Evolutionary conservation across 108 stramenopile species (phyloP).

Genomic region (Conticribra guillardii): DNA sequence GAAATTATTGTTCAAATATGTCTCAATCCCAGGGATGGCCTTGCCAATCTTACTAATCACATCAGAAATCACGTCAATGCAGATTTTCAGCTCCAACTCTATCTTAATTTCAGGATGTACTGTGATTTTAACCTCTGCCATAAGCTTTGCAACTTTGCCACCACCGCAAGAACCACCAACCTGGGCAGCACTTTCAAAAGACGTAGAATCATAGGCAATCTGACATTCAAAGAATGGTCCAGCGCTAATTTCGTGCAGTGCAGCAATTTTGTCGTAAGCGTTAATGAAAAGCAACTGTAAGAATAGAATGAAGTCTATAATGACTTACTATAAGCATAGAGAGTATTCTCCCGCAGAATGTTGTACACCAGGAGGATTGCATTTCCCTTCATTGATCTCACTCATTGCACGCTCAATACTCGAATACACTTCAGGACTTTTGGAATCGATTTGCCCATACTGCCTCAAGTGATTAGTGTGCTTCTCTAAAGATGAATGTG

Average conservation of each 20-base stretch:
- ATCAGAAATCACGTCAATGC: constrained; percentile 7
- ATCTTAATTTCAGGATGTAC: neutral
- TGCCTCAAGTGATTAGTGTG: constrained; percentile 16
- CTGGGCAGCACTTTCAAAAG: too few species aligned
- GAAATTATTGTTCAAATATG: neutral
- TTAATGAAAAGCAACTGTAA: too few species aligned
- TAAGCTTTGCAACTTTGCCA: too few species aligned
- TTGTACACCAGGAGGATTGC: too few species aligned
- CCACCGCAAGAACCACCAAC: too few species aligned
- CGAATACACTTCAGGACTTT: constrained; percentile 12
- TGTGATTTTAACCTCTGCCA: too few species aligned
- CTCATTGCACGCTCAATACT: constrained; percentile 6
- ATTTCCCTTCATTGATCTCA: constrained; percentile 1
- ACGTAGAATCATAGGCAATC: neutral
- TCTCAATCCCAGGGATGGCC: neutral
- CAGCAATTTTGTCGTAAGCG: too few species aligned
- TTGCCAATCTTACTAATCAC: neutral
- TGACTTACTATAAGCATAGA: too few species aligned
- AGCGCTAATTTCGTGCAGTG: neutral
- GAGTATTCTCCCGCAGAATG: too few species aligned
- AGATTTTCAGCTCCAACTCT: neutral
- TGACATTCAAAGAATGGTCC: constrained; percentile 6
- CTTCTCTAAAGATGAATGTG: neutral
- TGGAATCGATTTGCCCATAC: constrained; percentile 1
- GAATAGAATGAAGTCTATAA: too few species aligned